Percentiles rank a stretch among this genome's conserved stretches.
Evolutionary conservation across 2,329 filamentous ascomycete genomes (phyloP).

Genomic region (Fusarium haematococcum): DNA sequence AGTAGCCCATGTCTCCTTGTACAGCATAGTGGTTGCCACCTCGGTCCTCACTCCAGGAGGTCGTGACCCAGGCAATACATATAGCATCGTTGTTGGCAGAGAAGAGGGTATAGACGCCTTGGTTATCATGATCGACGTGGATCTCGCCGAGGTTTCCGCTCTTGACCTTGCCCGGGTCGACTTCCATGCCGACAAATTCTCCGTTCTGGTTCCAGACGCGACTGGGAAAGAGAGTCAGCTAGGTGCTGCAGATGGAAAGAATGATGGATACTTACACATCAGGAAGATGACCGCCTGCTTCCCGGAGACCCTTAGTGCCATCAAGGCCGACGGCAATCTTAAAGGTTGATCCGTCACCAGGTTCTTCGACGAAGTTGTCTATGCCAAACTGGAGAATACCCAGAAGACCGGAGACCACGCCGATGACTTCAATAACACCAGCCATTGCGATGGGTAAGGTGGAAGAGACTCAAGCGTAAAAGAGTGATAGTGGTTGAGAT

Average conservation of each 20-base stretch:
- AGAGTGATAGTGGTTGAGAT: background rate
- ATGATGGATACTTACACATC: background rate
- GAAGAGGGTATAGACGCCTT: background rate
- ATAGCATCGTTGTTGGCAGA: background rate
- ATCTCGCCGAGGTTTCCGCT: background rate
- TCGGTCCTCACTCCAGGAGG: background rate
- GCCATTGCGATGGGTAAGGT: background rate
- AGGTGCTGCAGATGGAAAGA: background rate
- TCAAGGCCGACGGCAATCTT: background rate
- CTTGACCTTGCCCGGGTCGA: background rate
- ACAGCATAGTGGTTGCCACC: background rate
- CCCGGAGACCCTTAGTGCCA: background rate
- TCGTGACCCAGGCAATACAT: background rate
- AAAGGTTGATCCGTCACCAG: background rate
- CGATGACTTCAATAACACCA: background rate
- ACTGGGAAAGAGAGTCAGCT: background rate
- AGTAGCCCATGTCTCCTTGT: background rate
- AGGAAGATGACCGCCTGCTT: background rate
- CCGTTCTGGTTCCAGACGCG: background rate
- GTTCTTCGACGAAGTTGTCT: background rate
- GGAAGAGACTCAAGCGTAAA: background rate
- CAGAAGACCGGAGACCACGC: background rate
- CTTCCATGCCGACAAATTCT: background rate
- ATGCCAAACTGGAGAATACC: background rate
- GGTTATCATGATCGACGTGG: background rate